phyloP scores from a whole-genome alignment of 108 stramenopile genomes.

The Stephanodiscus triporus region DNA sequence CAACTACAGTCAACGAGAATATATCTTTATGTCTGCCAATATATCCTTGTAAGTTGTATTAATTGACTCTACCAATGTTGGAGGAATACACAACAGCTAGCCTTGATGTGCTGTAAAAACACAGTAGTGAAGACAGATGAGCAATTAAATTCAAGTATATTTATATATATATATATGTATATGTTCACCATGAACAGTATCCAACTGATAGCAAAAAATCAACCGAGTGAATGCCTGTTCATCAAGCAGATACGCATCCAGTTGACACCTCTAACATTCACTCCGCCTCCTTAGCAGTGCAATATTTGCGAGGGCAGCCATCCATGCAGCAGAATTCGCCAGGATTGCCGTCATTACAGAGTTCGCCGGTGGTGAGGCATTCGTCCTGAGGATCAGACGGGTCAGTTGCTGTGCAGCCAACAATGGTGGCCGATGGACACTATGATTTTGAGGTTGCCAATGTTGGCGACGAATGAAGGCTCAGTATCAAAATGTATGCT shows the following conservation, averaged over 20 bases:
- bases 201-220: too few species aligned
- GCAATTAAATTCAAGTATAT: too few species aligned
- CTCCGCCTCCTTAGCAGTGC: constrained; percentile 24
- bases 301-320: constrained; percentile 35
- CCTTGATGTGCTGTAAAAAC: too few species aligned
- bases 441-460: neutral
- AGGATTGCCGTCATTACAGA: constrained; percentile 12
- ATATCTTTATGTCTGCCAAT: too few species aligned
- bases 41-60: too few species aligned
- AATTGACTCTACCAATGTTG: too few species aligned
- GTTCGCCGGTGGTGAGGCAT: constrained; percentile 25
- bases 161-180: too few species aligned
- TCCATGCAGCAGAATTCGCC: constrained; percentile 35
- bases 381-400: constrained; percentile 25
- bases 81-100: too few species aligned
- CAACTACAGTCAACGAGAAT: too few species aligned
- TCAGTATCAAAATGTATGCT: neutral
- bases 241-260: neutral
- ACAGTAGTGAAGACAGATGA: too few species aligned
- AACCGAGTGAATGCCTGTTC: constrained; percentile 7
- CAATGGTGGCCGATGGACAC: constrained; percentile 19
- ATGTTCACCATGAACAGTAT: too few species aligned
- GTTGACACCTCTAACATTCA: neutral
- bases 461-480: neutral
- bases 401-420: constrained; percentile 35